phyloP scores from a whole-genome alignment of 306 rosid species.

The Potentilla sterilis region DNA sequence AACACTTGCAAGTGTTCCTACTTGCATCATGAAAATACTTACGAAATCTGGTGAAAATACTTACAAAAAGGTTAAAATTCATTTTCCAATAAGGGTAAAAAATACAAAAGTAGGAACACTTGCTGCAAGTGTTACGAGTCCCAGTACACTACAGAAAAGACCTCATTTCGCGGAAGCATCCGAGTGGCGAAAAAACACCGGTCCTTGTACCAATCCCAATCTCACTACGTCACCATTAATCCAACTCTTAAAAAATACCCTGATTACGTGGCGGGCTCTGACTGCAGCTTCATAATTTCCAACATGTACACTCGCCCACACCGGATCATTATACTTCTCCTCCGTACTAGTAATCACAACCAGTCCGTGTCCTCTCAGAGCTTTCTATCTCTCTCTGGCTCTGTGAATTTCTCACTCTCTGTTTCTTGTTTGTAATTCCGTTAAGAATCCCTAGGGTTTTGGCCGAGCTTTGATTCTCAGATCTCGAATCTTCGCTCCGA shows the following conservation, averaged over 20 bases:
- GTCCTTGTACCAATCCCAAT: neutral
- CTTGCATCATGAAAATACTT: too few relatives aligned
- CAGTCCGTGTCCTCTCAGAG: slow-evolving; percentile 11
- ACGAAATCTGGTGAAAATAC: too few relatives aligned
- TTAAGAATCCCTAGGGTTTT: slow-evolving; percentile 42
- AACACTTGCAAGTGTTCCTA: too few relatives aligned
- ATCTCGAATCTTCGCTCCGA: slow-evolving; percentile 39
- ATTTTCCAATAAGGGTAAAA: neutral
- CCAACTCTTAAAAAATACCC: neutral
- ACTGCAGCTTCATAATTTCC: rapidly evolving
- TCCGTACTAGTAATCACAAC: slow-evolving; percentile 2
- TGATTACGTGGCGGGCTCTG: neutral
- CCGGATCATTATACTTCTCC: neutral
- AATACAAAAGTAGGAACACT: neutral
- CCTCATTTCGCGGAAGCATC: slow-evolving; percentile 15
- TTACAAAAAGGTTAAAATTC: too few relatives aligned
- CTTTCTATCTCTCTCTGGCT: slow-evolving; percentile 8
- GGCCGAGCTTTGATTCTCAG: slow-evolving; percentile 26
- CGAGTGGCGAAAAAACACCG: neutral
- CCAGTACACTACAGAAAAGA: neutral
- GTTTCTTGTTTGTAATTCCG: slow-evolving; percentile 15
- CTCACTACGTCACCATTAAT: slow-evolving; percentile 1
- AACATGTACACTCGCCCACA: neutral
- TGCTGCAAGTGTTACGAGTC: neutral
- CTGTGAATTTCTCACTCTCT: slow-evolving; percentile 4